Conservation (phyloP, 495 filamentous ascomycete genomes). For the Geoglossum glabrum region DNA sequence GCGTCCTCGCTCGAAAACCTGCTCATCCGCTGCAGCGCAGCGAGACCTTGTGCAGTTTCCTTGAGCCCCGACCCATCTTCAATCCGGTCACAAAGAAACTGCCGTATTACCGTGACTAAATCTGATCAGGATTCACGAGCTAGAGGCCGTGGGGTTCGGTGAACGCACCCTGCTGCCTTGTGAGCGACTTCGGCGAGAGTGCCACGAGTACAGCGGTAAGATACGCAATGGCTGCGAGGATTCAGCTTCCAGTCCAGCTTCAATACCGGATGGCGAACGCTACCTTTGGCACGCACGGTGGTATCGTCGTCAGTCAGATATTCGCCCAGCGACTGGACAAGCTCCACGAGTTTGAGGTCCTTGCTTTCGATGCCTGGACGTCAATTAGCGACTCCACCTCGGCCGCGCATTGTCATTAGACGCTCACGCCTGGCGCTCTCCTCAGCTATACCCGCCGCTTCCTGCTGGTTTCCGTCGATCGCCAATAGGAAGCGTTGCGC, state of each 20-base stretch:
- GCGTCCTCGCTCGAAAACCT: slow-evolving; percentile 4
- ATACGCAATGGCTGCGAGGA: slow-evolving; percentile 34
- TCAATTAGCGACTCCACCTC: neutral
- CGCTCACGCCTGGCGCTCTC: slow-evolving; percentile 4
- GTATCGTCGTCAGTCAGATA: slow-evolving; percentile 54
- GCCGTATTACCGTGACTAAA: slow-evolving; percentile 29
- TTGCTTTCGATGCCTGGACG: slow-evolving; percentile 36
- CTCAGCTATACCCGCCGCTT: slow-evolving; percentile 2
- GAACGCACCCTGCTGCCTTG: slow-evolving; percentile 36
- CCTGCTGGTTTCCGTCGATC: neutral
- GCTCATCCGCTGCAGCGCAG: neutral
- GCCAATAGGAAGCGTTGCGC: slow-evolving; percentile 4
- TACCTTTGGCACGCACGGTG: slow-evolving; percentile 35
- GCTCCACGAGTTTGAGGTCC: slow-evolving; percentile 40
- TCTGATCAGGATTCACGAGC: neutral
- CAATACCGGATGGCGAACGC: neutral
- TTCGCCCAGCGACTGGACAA: slow-evolving; percentile 47
- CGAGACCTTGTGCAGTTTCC: slow-evolving; percentile 1
- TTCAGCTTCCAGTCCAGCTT: neutral
- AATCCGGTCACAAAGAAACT: slow-evolving; percentile 40
- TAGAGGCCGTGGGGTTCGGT: no score
- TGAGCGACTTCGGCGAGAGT: slow-evolving; percentile 37
- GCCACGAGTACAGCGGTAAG: slow-evolving; percentile 42
- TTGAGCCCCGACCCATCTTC: slow-evolving; percentile 26
- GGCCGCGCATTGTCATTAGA: neutral